These are phyloP conservation scores for Mycosphaerelloides madeirae DNA, from an alignment of 2,329 filamentous ascomycete species.

Conservation along the genomic window DNA sequence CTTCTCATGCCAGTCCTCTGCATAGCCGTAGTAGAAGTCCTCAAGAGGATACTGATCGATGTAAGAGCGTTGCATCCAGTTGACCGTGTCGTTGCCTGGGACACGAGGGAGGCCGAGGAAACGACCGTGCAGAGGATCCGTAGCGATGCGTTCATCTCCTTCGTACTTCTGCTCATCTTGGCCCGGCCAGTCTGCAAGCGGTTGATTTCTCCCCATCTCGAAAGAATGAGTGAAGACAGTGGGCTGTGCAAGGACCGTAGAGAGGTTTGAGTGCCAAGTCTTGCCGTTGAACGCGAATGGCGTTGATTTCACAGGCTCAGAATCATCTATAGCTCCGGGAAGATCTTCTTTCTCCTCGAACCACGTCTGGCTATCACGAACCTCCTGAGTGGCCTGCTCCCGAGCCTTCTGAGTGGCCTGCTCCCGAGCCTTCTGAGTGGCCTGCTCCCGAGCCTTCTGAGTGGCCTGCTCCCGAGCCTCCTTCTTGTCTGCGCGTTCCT, in stretches of 20 bases:
- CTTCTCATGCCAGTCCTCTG: too few species aligned
- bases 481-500: conserved; percentile 18
- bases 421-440: neutral
- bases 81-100: conserved; percentile 35
- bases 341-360: too few species aligned
- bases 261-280: conserved; percentile 14
- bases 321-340: too few species aligned
- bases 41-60: conserved; percentile 39
- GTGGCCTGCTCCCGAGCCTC: neutral
- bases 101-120: conserved; percentile 43
- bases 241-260: conserved; percentile 33
- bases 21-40: conserved; percentile 20
- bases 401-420: neutral
- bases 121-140: conserved; percentile 39
- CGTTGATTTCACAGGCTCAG: neutral
- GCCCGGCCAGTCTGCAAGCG: conserved; percentile 40
- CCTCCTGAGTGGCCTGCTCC: neutral
- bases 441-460: neutral
- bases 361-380: too few species aligned
- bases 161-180: conserved; percentile 44
- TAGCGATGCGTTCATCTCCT: conserved; percentile 44
- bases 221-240: conserved; percentile 34
- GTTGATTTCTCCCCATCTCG: neutral
- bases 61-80: conserved; percentile 39
- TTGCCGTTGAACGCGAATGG: conserved; percentile 11